Evolutionary conservation across 345 rosid genomes (phyloP), one percentile per base, ranked within the genome.

Genomic region (rapeseed (Brassica napus)): DNA sequence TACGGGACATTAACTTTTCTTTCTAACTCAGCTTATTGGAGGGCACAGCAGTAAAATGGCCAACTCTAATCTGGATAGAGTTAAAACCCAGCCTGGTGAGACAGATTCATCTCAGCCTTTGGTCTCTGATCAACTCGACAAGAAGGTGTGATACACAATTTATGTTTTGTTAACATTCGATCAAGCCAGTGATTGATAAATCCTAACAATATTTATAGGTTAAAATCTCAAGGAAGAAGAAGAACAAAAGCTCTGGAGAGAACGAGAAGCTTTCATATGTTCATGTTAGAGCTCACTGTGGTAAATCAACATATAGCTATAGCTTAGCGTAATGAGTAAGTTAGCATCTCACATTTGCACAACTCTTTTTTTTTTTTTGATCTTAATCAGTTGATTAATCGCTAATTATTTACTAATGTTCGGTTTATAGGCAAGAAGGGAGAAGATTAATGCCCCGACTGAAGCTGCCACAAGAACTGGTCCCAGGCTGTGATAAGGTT

Each of bases 271-370:
- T 89, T 9, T 91, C 94, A 35, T 88, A 88, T 76, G 94, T 89
- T 42, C 94, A 89, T 42, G 94, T 89, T 74, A 83, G 94, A 77
- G 94, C 90, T 79, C 91, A 88, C 71, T 87, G 91, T 49, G 94
- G 94, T 74, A 90, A 88, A 81, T 90, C 91, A 18, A 89, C 94
- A 0, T 88, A 88, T 79, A 89, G 89, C 83, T 91, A 89, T 85
- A 89, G 94, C 87, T 81, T 89, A 77, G 90, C 91, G 73, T 91
- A 89, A 83, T 71, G 89, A 82, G 94, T 89, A 88, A 84, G 9
- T 65, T 30, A 15, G 59, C 68, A 39, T 73, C 39, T 57, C 69
- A 54, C 34, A 65, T 39, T 44, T 54, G 10, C 54, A 44, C 54
- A 11, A 44, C 54, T 42, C 49, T 42, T 9, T 42, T 44, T 44